Percentiles rank a stretch among this genome's conserved stretches.
These are phyloP conservation scores for Metschnikowia matae DNA, from an alignment of 805 yeast genomes.

Conservation along the genomic window DNA sequence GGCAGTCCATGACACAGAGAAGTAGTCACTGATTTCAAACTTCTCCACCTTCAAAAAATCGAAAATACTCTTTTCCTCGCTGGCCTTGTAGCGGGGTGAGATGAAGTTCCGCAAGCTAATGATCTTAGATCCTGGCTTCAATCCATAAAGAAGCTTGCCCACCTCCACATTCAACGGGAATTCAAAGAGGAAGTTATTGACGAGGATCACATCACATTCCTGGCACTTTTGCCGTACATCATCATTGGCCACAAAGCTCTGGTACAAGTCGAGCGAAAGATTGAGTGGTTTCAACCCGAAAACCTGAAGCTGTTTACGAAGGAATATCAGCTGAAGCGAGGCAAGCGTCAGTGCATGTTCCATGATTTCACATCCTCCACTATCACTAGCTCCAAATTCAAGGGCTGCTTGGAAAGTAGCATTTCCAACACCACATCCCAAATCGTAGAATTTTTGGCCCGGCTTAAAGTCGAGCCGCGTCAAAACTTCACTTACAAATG, in stretches of 20 bases:
- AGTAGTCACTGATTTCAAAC: constrained; percentile 55
- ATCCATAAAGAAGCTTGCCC: constrained; percentile 56
- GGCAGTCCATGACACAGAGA: constrained; percentile 87
- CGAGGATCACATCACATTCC: constrained; percentile 66
- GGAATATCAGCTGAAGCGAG: constrained; percentile 53
- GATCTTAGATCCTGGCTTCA: constrained; percentile 71
- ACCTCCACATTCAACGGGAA: constrained; percentile 67
- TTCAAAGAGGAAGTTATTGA: constrained; percentile 82
- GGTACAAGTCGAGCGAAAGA: constrained; percentile 55
- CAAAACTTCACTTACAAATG: constrained; percentile 60
- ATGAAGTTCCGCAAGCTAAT: constrained; percentile 77
- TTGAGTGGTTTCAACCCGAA: constrained; percentile 63
- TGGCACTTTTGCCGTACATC: constrained; percentile 52
- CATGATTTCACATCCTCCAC: constrained; percentile 92
- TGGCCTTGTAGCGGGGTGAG: constrained; percentile 66
- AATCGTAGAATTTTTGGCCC: constrained; percentile 66
- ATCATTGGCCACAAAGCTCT: constrained; percentile 67
- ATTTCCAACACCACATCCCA: constrained; percentile 94
- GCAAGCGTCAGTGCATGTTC: constrained; percentile 71
- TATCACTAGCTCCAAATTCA: constrained; percentile 68
- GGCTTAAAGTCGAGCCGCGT: constrained; percentile 55
- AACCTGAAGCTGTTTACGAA: constrained; percentile 51
- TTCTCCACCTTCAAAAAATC: constrained; percentile 63
- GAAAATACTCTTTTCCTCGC: constrained; percentile 51
- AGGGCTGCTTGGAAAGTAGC: constrained; percentile 86